Evolutionary conservation across 192 early-diverging fungal species (phyloP).

Genomic region (Backusella tuberculispora): DNA sequence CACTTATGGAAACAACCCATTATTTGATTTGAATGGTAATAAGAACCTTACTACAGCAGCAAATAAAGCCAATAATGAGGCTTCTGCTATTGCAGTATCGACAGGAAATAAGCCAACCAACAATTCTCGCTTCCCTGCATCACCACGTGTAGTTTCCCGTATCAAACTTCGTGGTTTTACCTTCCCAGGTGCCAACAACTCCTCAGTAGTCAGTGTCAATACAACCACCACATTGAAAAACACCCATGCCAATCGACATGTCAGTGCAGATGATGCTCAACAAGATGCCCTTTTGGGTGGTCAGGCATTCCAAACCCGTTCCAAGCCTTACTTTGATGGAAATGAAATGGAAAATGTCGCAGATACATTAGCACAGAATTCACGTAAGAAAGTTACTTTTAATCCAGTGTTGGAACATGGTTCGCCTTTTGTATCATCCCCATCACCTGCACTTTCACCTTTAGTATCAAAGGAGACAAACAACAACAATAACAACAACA

Average conservation of each 20-base stretch:
- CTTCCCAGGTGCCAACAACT: slow-evolving; percentile 15
- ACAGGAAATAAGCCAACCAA: slow-evolving; percentile 47
- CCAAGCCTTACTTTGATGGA: not conserved
- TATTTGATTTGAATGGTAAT: slow-evolving; percentile 65
- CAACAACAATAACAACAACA: too few species aligned
- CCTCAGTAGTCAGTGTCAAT: slow-evolving; percentile 36
- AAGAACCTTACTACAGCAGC: slow-evolving; percentile 25
- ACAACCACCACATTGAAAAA: slow-evolving; percentile 36
- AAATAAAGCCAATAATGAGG: slow-evolving; percentile 37
- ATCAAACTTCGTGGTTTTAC: slow-evolving; percentile 75
- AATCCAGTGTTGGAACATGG: not conserved
- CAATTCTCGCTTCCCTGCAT: slow-evolving; percentile 72
- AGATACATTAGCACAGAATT: not conserved
- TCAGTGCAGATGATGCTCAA: slow-evolving; percentile 43
- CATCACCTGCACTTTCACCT: slow-evolving; percentile 7
- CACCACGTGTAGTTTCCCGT: slow-evolving; percentile 70
- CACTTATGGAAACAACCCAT: slow-evolving; percentile 86
- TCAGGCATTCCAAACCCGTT: slow-evolving; percentile 53
- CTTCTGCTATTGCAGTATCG: slow-evolving; percentile 42
- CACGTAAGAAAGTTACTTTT: not conserved
- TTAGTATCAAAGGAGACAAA: not conserved
- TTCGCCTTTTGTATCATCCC: not conserved
- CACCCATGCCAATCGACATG: not conserved
- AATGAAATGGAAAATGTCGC: not conserved
- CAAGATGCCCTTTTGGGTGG: slow-evolving; percentile 42